Evolutionary conservation across 163 green algal genomes (phyloP).

Genomic region (Volvox carteri): DNA sequence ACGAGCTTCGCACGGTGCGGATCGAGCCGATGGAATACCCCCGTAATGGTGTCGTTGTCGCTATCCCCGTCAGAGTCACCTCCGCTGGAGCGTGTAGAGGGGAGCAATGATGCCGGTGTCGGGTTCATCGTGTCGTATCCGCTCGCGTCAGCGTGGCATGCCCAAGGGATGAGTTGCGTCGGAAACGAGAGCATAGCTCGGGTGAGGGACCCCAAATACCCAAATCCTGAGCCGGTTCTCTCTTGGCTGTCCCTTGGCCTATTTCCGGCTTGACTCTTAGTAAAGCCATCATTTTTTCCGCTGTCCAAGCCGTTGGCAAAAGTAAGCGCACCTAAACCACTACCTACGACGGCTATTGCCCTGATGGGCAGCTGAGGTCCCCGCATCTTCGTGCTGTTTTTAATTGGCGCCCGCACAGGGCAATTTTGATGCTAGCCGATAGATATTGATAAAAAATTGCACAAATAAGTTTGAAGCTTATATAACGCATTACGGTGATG

Average conservation of each 20-base stretch:
- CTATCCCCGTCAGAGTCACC: neutral
- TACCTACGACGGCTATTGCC: neutral
- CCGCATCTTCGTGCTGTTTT: neutral
- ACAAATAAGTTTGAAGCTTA: too few relatives aligned
- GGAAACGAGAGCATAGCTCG: too few relatives aligned
- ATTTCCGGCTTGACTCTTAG: too few relatives aligned
- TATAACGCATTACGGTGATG: too few relatives aligned
- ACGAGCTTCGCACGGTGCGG: constrained; percentile 63
- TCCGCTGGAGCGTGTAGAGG: neutral
- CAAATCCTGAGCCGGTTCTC: too few relatives aligned
- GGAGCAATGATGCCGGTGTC: neutral
- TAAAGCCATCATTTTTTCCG: too few relatives aligned
- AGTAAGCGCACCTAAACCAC: neutral
- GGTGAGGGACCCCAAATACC: too few relatives aligned
- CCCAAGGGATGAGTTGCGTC: neutral
- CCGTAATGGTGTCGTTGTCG: constrained; percentile 38
- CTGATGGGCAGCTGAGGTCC: neutral
- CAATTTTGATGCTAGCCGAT: too few relatives aligned
- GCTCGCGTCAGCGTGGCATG: constrained; percentile 7
- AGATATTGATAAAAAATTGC: too few relatives aligned
- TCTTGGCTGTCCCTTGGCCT: too few relatives aligned
- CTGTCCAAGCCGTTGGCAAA: neutral
- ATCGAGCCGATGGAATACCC: constrained; percentile 49
- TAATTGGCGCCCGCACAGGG: too few relatives aligned
- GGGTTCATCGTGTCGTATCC: neutral